Evolutionary conservation across 495 filamentous ascomycete genomes (phyloP).

Genomic region (Penicillium dipodomyicola): DNA sequence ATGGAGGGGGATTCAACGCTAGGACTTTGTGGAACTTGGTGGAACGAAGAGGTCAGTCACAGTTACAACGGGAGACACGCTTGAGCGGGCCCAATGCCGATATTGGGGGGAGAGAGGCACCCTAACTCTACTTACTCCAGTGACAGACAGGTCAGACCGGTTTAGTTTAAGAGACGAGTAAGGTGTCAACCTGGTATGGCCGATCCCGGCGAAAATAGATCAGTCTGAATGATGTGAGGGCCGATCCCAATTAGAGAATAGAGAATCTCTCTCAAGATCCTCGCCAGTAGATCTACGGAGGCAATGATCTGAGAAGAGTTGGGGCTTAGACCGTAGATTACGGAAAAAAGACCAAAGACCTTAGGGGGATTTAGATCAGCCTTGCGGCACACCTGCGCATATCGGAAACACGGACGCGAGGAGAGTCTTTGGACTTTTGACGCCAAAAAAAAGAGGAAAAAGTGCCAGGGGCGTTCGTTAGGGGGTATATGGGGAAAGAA

Average conservation of each 20-base stretch:
- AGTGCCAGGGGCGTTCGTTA: slow-evolving; percentile 42
- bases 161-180: slow-evolving; percentile 13
- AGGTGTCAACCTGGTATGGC: slow-evolving; percentile 13
- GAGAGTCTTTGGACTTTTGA: slow-evolving; percentile 19
- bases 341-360: slow-evolving; percentile 2
- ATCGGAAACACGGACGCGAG: slow-evolving; percentile 27
- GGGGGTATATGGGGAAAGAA: slow-evolving; percentile 38
- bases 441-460: slow-evolving; percentile 13
- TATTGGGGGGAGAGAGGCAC: slow-evolving; percentile 14
- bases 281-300: slow-evolving; percentile 20
- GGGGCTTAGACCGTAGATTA: slow-evolving; percentile 13
- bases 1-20: slow-evolving; percentile 10
- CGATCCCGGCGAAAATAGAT: slow-evolving; percentile 18
- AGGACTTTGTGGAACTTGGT: slow-evolving; percentile 16
- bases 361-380: slow-evolving; percentile 23
- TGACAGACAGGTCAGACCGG: slow-evolving; percentile 6
- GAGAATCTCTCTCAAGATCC: not conserved
- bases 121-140: slow-evolving; percentile 17
- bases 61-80: slow-evolving; percentile 24
- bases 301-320: slow-evolving; percentile 25
- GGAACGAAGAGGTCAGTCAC: slow-evolving; percentile 29
- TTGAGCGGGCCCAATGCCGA: slow-evolving; percentile 15
- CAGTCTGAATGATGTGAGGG: slow-evolving; percentile 13
- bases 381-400: slow-evolving; percentile 18
- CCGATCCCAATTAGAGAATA: slow-evolving; percentile 19